Percentiles rank a stretch among this genome's conserved stretches.
These are phyloP conservation scores for Heterobasidion annosum DNA, from an alignment of 1,284 basidiomycete species.

Conservation along the genomic window DNA sequence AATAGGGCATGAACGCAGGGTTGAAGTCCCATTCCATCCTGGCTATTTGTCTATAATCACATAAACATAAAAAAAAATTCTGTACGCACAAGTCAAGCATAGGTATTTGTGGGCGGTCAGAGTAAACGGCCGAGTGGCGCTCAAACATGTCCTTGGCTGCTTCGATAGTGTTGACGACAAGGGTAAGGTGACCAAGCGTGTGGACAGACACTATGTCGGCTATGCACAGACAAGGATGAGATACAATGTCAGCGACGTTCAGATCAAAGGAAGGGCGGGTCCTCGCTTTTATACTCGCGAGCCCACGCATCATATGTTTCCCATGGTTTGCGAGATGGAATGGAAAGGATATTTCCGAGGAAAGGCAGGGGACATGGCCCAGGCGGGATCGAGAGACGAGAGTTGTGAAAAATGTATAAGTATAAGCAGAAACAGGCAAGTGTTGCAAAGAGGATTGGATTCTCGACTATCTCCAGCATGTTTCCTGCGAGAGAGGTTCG, in stretches of 20 bases:
- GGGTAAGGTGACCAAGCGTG: not conserved
- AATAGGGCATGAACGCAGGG: not conserved
- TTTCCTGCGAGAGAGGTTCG: too few species aligned
- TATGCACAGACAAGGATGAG: not conserved
- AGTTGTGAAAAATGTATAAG: too few species aligned
- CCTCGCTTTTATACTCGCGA: not conserved
- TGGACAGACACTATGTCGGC: not conserved
- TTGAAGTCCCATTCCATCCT: conserved; percentile 1
- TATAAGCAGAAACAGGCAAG: too few species aligned
- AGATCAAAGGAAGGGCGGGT: not conserved
- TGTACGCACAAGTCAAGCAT: not conserved
- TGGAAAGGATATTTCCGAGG: not conserved
- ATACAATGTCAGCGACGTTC: not conserved
- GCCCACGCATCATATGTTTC: not conserved
- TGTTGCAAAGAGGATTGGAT: too few species aligned
- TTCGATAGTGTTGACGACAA: not conserved
- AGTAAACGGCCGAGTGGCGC: not conserved
- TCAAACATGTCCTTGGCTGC: not conserved
- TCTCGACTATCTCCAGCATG: too few species aligned
- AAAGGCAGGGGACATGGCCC: not conserved
- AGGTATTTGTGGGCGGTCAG: not conserved
- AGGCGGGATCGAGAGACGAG: not conserved
- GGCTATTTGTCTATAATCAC: too few species aligned
- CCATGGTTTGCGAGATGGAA: not conserved
- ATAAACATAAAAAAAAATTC: not conserved